Evolutionary conservation across 805 yeast genomes (phyloP), one percentile per base, ranked within the genome.

Genomic region (Pachysolen tannophilus): DNA sequence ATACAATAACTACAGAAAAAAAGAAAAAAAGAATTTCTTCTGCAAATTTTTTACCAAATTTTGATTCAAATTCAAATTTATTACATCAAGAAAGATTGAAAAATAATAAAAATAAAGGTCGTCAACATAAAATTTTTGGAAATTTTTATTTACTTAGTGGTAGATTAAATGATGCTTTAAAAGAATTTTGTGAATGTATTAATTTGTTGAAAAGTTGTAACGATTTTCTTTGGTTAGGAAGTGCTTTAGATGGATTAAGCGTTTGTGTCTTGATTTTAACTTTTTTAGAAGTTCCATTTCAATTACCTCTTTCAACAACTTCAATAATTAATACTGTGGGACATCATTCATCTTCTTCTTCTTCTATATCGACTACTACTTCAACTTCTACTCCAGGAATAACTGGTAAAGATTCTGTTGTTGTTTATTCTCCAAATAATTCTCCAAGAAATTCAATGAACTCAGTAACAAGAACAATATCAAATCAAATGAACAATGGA

Each of bases 201-300:
- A 48, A 61, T 3, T 58, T 69, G 17, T 57, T 86, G 35, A 75
- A 74, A 40, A 64, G 72, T 9, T 64, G 78, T 2, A 75, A 75
- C 33, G 98, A 92, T 52, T 71, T 72, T 47, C 60, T 92, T 7
- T 92, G 97, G 97, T 65, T 85, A 10, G 97, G 81, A 0, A 79
- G 90, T 20, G 76, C 95, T 0, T 52, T 90, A n/a, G 96, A 87
- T 46, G 85, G 88, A 0, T 60, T 87, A 8, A 82, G 81, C 0
- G 75, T 84, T 1, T 72, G 83, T 40, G 53, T 81, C 27, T 53
- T 81, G 5, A 54, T 87, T 35, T 60, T 84, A 32, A 66, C 79
- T 9, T 76, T 65, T 45, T 53, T 80, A 11, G 75, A 69, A 19
- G 59, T 66, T 2, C 69, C 78, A 0, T 69, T 67, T 39, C 75